Evolutionary conservation across 192 early-diverging fungal genomes (phyloP).

Genomic region (Linnemannia elongata): DNA sequence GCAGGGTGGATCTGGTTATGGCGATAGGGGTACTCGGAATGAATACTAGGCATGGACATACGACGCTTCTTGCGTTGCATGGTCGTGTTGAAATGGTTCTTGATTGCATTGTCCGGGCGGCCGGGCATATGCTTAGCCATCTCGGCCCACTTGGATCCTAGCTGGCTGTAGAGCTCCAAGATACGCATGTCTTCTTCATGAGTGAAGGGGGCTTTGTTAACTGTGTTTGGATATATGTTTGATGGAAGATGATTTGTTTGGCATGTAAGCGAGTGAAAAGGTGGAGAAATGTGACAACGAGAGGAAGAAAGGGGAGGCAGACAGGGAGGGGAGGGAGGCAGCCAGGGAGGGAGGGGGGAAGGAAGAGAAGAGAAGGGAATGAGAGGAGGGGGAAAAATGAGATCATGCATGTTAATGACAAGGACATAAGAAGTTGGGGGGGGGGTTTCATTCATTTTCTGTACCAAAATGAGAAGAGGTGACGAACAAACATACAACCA

Average conservation of each 20-base stretch:
- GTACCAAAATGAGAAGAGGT: background rate
- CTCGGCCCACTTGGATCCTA: conserved; percentile 54
- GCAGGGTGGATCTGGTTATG: background rate
- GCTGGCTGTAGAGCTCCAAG: conserved; percentile 42
- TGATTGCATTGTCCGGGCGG: conserved; percentile 52
- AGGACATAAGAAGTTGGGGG: background rate
- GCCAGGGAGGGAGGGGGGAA: background rate
- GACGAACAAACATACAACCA: background rate
- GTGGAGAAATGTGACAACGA: background rate
- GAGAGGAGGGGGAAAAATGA: background rate
- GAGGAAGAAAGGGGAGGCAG: background rate
- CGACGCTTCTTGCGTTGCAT: conserved; percentile 56
- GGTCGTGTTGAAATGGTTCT: conserved; percentile 56
- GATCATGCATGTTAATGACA: conserved; percentile 2
- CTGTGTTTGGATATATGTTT: background rate
- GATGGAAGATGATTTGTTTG: background rate
- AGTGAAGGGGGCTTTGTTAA: conserved; percentile 53
- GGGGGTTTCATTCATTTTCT: background rate
- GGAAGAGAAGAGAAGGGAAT: background rate
- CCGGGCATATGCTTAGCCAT: conserved; percentile 56
- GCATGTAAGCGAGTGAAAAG: background rate
- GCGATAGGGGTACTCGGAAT: conserved; percentile 14
- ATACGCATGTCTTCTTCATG: conserved; percentile 47
- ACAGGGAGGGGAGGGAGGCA: background rate
- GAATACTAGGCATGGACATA: conserved; percentile 40